Base-by-base conservation (phyloP, 495 filamentous ascomycete species). In the Hypoxylon rickii region DNA sequence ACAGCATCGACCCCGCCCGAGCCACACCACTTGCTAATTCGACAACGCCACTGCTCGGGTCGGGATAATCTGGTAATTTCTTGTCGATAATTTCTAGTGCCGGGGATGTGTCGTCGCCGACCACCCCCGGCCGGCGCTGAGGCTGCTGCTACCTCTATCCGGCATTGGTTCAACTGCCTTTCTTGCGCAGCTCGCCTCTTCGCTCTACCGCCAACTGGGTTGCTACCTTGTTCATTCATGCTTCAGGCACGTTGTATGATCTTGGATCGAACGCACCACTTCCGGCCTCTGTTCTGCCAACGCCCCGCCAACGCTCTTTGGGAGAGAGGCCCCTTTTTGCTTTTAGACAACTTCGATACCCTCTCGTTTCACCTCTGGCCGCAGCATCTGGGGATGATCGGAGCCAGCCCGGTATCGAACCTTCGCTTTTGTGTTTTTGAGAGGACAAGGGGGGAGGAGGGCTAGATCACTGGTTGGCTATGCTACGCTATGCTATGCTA, bases 61-160 rank as follows among this genome's bases (percentile, higher is more conserved):
- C 44, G 63, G 51, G 51, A 51, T 63, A 62, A 58, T 66, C 64
- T 58, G 54, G 63, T 64, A 66, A 68, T 64, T 66, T 66, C 66
- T 66, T 69, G 66, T 69, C 55, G 33, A 69, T 69, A 69, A 64
- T 66, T 63, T 63, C 53, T 63, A 68, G 55, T 66, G 53, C 34
- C 38, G 31, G 18, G 37, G 36, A 40, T 26, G 31, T 26, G 31
- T 22, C 22, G 4, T 22, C 21, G 17, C 15, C 38, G 8, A 17
- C 26, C 10, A n/a, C 18, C 21, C 45, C 15, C 7, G 11, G 26
- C 36, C 19, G 31, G 19, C 29, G 16, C 37, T 4, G 41, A 36
- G 1, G 29, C 38, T 50, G 26, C 44, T 2, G 33, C n/a, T 21
- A 34, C 15, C 29, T 21, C 20, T 31, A 26, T 24, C 32, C 36